Evolutionary conservation across 2,329 filamentous ascomycete genomes (phyloP).

Genomic region (Fusarium pininemorale): DNA sequence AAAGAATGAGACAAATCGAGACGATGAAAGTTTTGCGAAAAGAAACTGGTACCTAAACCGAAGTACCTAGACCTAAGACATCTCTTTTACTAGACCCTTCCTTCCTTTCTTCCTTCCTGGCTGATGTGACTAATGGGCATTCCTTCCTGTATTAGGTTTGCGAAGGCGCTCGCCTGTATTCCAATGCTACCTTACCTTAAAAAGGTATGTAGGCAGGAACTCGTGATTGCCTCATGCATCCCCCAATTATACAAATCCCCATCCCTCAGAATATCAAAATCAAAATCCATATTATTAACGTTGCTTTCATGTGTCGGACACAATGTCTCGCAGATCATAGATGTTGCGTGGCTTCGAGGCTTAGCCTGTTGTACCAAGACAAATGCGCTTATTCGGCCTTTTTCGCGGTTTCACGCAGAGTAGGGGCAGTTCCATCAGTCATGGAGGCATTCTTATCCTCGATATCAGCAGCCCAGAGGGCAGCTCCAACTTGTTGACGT

Average conservation of each 20-base stretch:
- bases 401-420: slow-evolving; percentile 58
- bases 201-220: neutral
- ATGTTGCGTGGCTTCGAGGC: slow-evolving; percentile 3
- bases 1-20: slow-evolving; percentile 16
- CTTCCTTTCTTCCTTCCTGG: neutral
- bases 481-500: slow-evolving; percentile 74
- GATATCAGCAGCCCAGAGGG: slow-evolving; percentile 92
- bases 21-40: neutral
- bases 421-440: slow-evolving; percentile 61
- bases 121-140: neutral
- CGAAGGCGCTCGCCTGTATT: neutral
- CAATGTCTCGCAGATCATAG: neutral
- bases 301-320: neutral
- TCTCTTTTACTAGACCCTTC: neutral
- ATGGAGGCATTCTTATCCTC: slow-evolving; percentile 66
- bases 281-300: neutral
- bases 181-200: neutral
- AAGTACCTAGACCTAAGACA: slow-evolving; percentile 3
- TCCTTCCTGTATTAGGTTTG: neutral
- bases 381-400: slow-evolving; percentile 54
- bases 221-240: neutral
- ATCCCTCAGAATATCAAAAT: neutral
- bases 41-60: neutral
- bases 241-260: neutral
- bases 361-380: neutral